Evolutionary conservation across 2,329 filamentous ascomycete species (phyloP).

Genomic region (Paraconiothyrium brasiliense): DNA sequence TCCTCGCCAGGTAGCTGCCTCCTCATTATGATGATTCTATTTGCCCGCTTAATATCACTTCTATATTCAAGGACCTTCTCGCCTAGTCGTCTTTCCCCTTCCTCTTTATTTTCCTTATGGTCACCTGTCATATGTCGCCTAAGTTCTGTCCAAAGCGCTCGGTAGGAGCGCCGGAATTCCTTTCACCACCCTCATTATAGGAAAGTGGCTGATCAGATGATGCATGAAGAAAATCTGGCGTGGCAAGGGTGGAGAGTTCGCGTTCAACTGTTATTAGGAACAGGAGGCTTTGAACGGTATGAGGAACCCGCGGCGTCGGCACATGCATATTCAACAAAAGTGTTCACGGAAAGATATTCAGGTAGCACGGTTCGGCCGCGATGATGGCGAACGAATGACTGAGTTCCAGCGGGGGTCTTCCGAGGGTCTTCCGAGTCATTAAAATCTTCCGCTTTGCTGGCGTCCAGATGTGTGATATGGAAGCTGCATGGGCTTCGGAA

Average conservation of each 20-base stretch:
- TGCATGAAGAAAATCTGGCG: conserved; percentile 12
- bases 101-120: not conserved
- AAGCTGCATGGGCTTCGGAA: not conserved
- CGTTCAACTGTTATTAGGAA: conserved; percentile 22
- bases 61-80: conserved; percentile 4
- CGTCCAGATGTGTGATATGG: conserved; percentile 11
- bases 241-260: conserved; percentile 11
- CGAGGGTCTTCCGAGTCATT: not conserved
- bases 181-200: conserved; percentile 12
- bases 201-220: conserved; percentile 17
- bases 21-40: not conserved
- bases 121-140: not conserved
- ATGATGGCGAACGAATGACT: not conserved
- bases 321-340: too few relatives aligned
- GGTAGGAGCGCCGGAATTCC: conserved; percentile 15
- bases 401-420: too few relatives aligned
- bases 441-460: not conserved
- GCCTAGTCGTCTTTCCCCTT: conserved; percentile 6
- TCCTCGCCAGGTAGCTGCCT: conserved; percentile 10
- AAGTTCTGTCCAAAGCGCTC: conserved; percentile 17
- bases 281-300: conserved; percentile 13
- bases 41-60: conserved; percentile 8
- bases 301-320: not conserved
- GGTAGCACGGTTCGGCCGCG: conserved; percentile 2
- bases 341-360: not conserved